These are phyloP conservation scores for Conticribra weissflogii DNA, from an alignment of 108 stramenopile genomes.

Conservation along the genomic window DNA sequence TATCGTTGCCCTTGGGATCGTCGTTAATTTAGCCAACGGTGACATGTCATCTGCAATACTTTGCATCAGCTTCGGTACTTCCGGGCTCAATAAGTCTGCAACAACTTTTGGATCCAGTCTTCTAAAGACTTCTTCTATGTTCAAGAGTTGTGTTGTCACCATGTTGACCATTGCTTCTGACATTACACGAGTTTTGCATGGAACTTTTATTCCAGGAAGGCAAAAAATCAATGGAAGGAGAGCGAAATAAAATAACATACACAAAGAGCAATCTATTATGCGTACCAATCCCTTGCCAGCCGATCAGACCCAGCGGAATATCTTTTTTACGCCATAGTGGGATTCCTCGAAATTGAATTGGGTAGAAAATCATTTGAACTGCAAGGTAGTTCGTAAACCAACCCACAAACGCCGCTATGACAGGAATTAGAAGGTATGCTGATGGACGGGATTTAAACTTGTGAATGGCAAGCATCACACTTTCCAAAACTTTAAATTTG, in stretches of 20 bases:
- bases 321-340: conserved; percentile 66
- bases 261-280: too few species aligned
- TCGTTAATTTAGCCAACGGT: conserved; percentile 19
- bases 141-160: conserved; percentile 83
- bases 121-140: conserved; percentile 78
- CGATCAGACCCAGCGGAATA: conserved; percentile 74
- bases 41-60: conserved; percentile 63
- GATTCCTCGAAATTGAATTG: conserved; percentile 80
- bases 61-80: conserved; percentile 71
- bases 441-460: conserved; percentile 72
- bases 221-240: not conserved
- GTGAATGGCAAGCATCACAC: conserved; percentile 34
- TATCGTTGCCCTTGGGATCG: conserved; percentile 38
- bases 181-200: conserved; percentile 87
- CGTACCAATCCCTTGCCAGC: conserved; percentile 86
- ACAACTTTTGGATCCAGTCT: conserved; percentile 69
- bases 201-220: conserved; percentile 62
- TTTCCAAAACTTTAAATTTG: conserved; percentile 15
- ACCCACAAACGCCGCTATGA: conserved; percentile 90
- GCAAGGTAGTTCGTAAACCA: conserved; percentile 95
- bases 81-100: conserved; percentile 65
- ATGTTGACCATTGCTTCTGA: conserved; percentile 81
- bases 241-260: too few species aligned
- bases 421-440: conserved; percentile 83
- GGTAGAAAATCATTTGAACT: conserved; percentile 92